These are phyloP conservation scores for Toxicodendron radicans DNA, from an alignment of 345 rosid species.

Conservation along the genomic window DNA sequence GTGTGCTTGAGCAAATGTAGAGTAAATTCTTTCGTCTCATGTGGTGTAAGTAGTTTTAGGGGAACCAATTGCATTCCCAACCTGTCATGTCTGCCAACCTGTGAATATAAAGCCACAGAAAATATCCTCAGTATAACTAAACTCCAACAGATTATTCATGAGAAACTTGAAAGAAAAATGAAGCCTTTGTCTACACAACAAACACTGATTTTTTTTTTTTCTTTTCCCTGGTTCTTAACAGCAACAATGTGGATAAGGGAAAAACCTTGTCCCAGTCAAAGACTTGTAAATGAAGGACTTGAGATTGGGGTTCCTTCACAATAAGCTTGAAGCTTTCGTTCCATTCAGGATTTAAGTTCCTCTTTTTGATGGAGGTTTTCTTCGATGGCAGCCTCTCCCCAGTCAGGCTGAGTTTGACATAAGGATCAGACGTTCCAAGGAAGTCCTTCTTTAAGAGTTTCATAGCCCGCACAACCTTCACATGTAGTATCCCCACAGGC, in stretches of 20 bases:
- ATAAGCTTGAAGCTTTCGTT: slow-evolving; percentile 71
- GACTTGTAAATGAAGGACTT: slow-evolving; percentile 67
- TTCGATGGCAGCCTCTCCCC: slow-evolving; percentile 64
- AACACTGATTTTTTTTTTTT: neutral
- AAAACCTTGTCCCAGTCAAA: slow-evolving; percentile 85
- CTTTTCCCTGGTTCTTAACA: neutral
- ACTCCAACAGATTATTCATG: neutral
- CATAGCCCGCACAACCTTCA: slow-evolving; percentile 60
- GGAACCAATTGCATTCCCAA: slow-evolving; percentile 77
- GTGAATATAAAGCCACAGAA: slow-evolving; percentile 17
- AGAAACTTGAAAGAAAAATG: neutral
- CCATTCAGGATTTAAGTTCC: slow-evolving; percentile 79
- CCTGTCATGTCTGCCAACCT: slow-evolving; percentile 77
- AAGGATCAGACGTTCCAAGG: slow-evolving; percentile 75
- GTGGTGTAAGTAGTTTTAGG: slow-evolving; percentile 42
- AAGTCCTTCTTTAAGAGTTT: slow-evolving; percentile 65
- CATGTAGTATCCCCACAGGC: slow-evolving; percentile 77
- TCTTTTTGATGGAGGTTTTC: slow-evolving; percentile 74
- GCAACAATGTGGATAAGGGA: neutral
- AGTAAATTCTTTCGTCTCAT: slow-evolving; percentile 49
- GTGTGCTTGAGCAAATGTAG: slow-evolving; percentile 71
- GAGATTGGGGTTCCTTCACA: slow-evolving; percentile 61
- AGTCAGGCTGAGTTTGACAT: slow-evolving; percentile 58
- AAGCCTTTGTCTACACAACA: neutral
- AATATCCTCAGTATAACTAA: neutral